Evolutionary conservation across 768 basidiomycete species (phyloP).

Genomic region (Hygrophoropsis aurantiaca): DNA sequence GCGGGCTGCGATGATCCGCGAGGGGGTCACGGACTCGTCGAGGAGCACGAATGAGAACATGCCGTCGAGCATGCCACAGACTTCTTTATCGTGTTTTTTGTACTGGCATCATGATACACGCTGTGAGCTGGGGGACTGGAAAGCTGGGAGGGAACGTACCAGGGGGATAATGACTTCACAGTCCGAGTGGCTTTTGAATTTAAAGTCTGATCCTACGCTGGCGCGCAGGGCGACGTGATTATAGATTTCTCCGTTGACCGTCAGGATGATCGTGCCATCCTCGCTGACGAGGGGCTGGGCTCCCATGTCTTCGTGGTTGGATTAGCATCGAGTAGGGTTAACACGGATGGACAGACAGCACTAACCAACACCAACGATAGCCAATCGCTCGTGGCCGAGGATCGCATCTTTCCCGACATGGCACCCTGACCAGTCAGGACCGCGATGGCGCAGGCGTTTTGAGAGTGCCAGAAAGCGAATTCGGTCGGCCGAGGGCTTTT

Average conservation of each 20-base stretch:
- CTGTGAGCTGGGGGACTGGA: no score
- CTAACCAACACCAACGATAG: conserved; percentile 96
- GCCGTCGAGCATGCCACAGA: conserved; percentile 86
- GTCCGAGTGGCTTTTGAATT: conserved; percentile 97
- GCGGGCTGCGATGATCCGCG: conserved; percentile 91
- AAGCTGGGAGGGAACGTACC: conserved; percentile 42
- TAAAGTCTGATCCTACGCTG: conserved; percentile 57
- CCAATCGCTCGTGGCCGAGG: conserved; percentile 93
- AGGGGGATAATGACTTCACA: conserved; percentile 96
- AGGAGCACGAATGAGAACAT: conserved; percentile 99
- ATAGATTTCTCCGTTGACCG: conserved; percentile 99
- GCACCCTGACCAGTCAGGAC: conserved; percentile 99
- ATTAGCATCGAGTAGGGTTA: not conserved
- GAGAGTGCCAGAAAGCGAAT: conserved; percentile 80
- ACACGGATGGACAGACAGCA: conserved; percentile 16
- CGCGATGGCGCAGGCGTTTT: conserved; percentile 88
- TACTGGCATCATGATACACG: conserved; percentile 55
- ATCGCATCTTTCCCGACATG: conserved; percentile 80
- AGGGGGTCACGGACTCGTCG: conserved; percentile 87
- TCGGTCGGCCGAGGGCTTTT: conserved; percentile 68
- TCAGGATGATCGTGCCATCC: conserved; percentile 79
- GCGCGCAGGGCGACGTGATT: conserved; percentile 86
- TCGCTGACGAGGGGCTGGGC: conserved; percentile 92
- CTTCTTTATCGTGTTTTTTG: conserved; percentile 70
- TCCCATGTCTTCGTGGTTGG: conserved; percentile 70